Percentiles rank a stretch among this genome's conserved stretches.
Evolutionary conservation across 352 stramenopile species (phyloP).

Genomic region (Pythium inflatum): DNA sequence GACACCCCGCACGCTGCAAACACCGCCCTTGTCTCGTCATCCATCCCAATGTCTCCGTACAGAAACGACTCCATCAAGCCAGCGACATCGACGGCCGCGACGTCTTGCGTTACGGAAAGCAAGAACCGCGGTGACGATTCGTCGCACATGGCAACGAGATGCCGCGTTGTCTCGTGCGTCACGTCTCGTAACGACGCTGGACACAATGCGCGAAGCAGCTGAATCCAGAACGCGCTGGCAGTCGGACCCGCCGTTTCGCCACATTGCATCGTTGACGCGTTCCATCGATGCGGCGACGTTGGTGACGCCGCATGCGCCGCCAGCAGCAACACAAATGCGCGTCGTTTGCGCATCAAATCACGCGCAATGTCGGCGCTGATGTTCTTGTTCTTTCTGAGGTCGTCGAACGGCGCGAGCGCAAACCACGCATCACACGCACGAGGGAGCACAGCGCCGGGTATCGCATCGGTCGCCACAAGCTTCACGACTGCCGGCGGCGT

Average conservation of each 20-base stretch:
- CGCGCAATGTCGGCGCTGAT: not conserved
- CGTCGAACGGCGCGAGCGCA: slow-evolving; percentile 17
- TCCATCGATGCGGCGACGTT: not conserved
- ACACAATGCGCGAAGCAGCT: slow-evolving; percentile 5
- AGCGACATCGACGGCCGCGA: not conserved
- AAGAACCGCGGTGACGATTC: not conserved
- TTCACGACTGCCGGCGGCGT: slow-evolving; percentile 12
- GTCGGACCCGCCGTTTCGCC: slow-evolving; percentile 1
- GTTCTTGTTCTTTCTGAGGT: not conserved
- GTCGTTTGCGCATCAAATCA: slow-evolving; percentile 1
- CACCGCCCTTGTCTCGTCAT: no score
- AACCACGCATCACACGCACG: not conserved
- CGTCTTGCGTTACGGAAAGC: slow-evolving; percentile 2
- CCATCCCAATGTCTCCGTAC: no score
- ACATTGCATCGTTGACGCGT: not conserved
- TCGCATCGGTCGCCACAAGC: slow-evolving; percentile 12
- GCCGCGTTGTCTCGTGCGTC: not conserved
- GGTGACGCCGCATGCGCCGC: not conserved
- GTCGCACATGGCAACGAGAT: slow-evolving; percentile 1
- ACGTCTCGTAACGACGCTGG: not conserved
- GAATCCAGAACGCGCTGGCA: slow-evolving; percentile 9
- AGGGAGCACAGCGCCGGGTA: slow-evolving; percentile 7
- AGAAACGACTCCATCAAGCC: not conserved
- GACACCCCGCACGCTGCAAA: not conserved
- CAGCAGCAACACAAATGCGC: not conserved